These are phyloP conservation scores for Petunia hybrid DNA, from an alignment of 305 asterid genomes.

Conservation along the genomic window DNA sequence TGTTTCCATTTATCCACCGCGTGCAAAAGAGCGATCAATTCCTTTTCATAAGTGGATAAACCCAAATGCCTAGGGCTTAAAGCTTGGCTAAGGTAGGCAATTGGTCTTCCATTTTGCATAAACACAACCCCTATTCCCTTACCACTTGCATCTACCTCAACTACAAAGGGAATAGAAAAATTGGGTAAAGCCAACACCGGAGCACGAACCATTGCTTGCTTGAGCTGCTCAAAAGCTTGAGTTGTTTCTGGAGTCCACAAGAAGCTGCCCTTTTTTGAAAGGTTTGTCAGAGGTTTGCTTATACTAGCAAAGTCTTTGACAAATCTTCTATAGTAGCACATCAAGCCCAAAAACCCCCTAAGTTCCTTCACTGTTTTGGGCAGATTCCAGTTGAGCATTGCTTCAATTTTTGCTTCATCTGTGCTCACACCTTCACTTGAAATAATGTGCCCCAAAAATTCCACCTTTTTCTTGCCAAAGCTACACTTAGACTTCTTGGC, in stretches of 20 bases:
- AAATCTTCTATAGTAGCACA: not conserved
- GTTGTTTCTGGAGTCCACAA: not conserved
- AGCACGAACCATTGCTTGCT: not conserved
- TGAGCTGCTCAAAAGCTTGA: not conserved
- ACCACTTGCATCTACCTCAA: too few species aligned
- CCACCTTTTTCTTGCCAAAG: not conserved
- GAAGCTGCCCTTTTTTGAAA: not conserved
- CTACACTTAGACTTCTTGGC: not conserved
- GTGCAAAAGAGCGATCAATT: too few species aligned
- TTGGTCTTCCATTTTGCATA: too few species aligned
- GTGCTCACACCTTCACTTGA: not conserved
- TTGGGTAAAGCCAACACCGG: too few species aligned
- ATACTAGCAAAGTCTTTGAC: not conserved
- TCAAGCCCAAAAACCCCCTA: too few species aligned
- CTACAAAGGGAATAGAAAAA: too few species aligned
- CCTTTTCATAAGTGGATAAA: too few species aligned
- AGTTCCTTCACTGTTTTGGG: not conserved
- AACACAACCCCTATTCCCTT: too few species aligned
- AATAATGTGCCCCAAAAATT: not conserved
- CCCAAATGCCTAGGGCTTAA: not conserved
- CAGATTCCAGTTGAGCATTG: not conserved
- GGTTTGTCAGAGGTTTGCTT: not conserved
- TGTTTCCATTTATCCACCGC: not conserved
- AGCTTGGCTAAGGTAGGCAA: not conserved
- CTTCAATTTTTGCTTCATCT: not conserved